These are phyloP conservation scores for Eucalyptus guilfoylei DNA, from an alignment of 345 rosid genomes.

Conservation along the genomic window DNA sequence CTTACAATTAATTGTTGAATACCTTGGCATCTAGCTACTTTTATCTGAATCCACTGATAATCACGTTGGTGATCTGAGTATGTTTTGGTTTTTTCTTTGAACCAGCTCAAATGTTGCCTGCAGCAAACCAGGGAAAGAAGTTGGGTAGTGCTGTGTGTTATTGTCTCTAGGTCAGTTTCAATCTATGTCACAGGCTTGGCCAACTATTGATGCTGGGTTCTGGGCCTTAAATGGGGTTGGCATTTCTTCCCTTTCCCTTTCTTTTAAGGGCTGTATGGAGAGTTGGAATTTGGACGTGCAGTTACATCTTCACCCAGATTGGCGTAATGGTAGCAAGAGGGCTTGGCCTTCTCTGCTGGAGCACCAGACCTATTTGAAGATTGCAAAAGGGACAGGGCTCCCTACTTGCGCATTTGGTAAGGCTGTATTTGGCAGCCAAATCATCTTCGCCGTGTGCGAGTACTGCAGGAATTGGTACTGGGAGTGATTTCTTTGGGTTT, in stretches of 20 bases:
- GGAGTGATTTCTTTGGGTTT: not conserved
- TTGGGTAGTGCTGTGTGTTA: not conserved
- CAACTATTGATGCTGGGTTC: not conserved
- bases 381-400: not conserved
- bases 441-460: not conserved
- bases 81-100: not conserved
- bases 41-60: not conserved
- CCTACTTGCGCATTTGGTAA: not conserved
- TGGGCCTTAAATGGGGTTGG: not conserved
- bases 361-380: not conserved
- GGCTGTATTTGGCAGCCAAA: not conserved
- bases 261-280: not conserved
- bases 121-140: not conserved
- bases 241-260: not conserved
- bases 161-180: not conserved
- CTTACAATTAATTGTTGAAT: not conserved
- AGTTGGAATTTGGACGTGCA: not conserved
- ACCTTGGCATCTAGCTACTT: not conserved
- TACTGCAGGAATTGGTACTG: not conserved
- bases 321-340: not conserved
- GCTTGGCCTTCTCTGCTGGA: not conserved
- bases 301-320: not conserved
- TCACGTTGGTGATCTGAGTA: not conserved
- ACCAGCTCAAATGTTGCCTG: not conserved
- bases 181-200: not conserved